These are phyloP conservation scores for Ogataea parapolymorpha DNA, from an alignment of 805 yeast genomes.

Conservation along the genomic window DNA sequence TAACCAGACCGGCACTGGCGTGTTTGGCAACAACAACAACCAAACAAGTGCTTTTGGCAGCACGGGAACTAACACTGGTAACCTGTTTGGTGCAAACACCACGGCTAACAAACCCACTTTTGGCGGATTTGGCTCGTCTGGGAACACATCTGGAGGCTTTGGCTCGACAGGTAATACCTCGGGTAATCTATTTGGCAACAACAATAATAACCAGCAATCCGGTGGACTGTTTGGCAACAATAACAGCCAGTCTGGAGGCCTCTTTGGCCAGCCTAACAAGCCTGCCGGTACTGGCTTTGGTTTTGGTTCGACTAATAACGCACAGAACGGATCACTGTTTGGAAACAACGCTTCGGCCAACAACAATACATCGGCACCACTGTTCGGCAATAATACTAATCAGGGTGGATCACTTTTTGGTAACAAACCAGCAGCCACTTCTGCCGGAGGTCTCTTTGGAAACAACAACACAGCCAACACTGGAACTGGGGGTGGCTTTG, in stretches of 20 bases:
- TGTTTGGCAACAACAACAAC: conserved; percentile 22
- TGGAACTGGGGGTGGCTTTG: conserved; percentile 14
- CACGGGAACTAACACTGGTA: conserved; percentile 5
- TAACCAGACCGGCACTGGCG: conserved; percentile 17
- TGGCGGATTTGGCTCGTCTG: conserved; percentile 28
- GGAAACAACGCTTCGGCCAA: conserved; percentile 1
- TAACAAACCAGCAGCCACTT: conserved; percentile 24
- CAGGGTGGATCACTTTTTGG: conserved; percentile 41
- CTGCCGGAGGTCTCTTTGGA: conserved; percentile 40
- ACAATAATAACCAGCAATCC: conserved; percentile 13
- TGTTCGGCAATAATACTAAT: conserved; percentile 17
- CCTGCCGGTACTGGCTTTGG: conserved; percentile 15
- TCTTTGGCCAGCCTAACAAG: conserved; percentile 23
- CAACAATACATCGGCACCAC: conserved; percentile 2
- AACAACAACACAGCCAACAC: conserved; percentile 21
- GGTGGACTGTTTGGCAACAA: conserved; percentile 40
- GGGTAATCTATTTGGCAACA: conserved; percentile 15
- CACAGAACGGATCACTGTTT: conserved; percentile 36
- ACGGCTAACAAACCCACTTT: conserved; percentile 25
- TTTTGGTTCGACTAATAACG: conserved; percentile 22
- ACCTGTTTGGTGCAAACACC: conserved; percentile 13
- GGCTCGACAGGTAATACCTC: conserved; percentile 6
- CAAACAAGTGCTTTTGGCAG: conserved; percentile 29
- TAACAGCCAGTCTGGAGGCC: conserved; percentile 18
- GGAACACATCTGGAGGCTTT: conserved; percentile 14